Evolutionary conservation across 768 basidiomycete species (phyloP), one percentile per base, ranked within the genome.

Genomic region (Lyophyllum shimeji): DNA sequence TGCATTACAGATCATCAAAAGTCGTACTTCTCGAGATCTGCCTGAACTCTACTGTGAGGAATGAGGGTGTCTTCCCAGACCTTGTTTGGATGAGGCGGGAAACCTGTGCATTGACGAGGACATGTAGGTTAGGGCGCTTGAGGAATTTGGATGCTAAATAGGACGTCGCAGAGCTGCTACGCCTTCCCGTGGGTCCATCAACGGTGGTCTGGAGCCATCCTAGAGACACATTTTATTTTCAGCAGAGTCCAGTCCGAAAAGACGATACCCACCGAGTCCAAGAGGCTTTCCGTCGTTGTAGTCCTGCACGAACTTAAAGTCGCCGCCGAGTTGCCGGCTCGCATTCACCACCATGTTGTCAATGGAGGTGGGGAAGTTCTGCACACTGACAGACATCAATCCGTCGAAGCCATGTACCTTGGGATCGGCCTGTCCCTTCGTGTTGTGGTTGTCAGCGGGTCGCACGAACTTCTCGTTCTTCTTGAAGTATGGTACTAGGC

Each of bases 391-490:
- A 8, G 58, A 52, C 42, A 46, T 56, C 13, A 62, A 5, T 5
- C 39, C 73, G 13, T 50, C 43, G 13, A 48, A 59, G 9, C 69
- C 64, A 48, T 74, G 73, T 15, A 68, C 40, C 2, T 58, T 42
- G 3, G 75, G 74, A 45, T 68, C 58, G 46, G 67, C 67, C 56
- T 75, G 65, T 6, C 69, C 70, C 18, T 68, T 61, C 9, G 62
- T 69, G 48, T 73, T 60, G 50, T 71, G 73, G 21, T 59, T 43
- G 59, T 72, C 70, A 3, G 68, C 68, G 11, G 74, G 69, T 2
- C 57, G 37, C 2, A 55, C 49, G 23, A 60, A 67, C 13, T 63
- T 57, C 58, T 76, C 75, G 45, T 64, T 71, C 71, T 40, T 21
- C 25, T 1, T 47, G 47, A 67, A 60, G 46, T 70, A 73, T 1